Conservation (phyloP, 257 asterid species). For the Scutellaria baicalensis region DNA sequence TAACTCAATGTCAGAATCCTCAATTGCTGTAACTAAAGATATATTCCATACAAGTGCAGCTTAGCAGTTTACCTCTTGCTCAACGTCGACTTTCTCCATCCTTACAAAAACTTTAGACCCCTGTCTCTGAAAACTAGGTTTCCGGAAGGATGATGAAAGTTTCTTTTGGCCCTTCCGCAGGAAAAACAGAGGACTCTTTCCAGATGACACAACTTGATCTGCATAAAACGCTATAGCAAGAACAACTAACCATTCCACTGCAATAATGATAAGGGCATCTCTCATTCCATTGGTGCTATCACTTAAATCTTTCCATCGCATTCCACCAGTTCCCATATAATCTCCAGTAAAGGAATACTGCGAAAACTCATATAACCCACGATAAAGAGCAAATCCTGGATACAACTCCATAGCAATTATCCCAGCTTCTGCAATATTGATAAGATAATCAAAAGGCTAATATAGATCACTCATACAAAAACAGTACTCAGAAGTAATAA, state of each 20-base stretch:
- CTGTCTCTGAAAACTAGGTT: slow-evolving; percentile 56
- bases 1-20: not conserved
- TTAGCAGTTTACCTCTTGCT: slow-evolving; percentile 59
- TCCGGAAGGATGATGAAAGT: slow-evolving; percentile 47
- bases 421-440: slow-evolving; percentile 63
- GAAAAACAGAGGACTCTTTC: slow-evolving; percentile 61
- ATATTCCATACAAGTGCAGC: not conserved
- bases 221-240: slow-evolving; percentile 60
- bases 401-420: slow-evolving; percentile 74
- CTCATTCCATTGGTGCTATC: slow-evolving; percentile 69
- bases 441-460: not conserved
- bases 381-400: slow-evolving; percentile 90
- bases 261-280: slow-evolving; percentile 58
- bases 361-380: slow-evolving; percentile 81
- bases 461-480: not conserved
- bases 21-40: not conserved
- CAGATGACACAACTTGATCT: slow-evolving; percentile 70
- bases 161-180: slow-evolving; percentile 39
- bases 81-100: slow-evolving; percentile 76
- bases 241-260: slow-evolving; percentile 78
- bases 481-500: not conserved
- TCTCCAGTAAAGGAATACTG: slow-evolving; percentile 61
- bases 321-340: slow-evolving; percentile 85
- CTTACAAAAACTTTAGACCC: slow-evolving; percentile 66
- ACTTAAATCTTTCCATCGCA: slow-evolving; percentile 78